These are phyloP conservation scores for Dryadomyces sulphureus DNA, from an alignment of 2,329 filamentous ascomycete species.

Conservation along the genomic window DNA sequence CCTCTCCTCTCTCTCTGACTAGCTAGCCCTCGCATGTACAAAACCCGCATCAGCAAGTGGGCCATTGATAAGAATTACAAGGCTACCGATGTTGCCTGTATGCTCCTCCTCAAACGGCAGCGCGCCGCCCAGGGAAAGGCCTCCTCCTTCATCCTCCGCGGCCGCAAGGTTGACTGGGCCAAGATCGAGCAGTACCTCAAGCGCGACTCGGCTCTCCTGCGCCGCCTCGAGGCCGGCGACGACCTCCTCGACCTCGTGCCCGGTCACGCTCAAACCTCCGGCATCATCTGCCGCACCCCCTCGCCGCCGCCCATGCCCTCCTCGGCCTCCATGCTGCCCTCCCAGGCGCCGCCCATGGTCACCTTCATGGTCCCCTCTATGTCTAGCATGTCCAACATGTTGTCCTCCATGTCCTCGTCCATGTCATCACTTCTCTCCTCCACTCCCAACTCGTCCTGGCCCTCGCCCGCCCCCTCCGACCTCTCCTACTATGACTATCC, in stretches of 20 bases:
- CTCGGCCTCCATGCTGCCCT: not conserved
- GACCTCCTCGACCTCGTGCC: slow-evolving; percentile 8
- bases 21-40: slow-evolving; percentile 19
- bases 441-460: not conserved
- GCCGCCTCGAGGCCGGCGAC: slow-evolving; percentile 9
- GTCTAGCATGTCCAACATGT: not conserved
- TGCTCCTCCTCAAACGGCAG: slow-evolving; percentile 13
- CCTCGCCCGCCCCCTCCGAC: not conserved
- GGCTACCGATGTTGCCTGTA: slow-evolving; percentile 14
- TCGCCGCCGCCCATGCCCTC: slow-evolving; percentile 3
- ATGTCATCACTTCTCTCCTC: not conserved
- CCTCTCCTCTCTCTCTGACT: too few species aligned
- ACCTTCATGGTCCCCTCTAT: not conserved
- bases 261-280: slow-evolving; percentile 6
- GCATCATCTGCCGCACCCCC: slow-evolving; percentile 15
- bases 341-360: not conserved
- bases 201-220: slow-evolving; percentile 13
- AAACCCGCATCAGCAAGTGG: slow-evolving; percentile 19
- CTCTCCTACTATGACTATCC: not conserved
- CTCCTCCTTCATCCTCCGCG: slow-evolving; percentile 14
- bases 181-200: slow-evolving; percentile 16
- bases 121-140: slow-evolving; percentile 14
- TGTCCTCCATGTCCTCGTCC: not conserved
- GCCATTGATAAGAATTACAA: slow-evolving; percentile 19
- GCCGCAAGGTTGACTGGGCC: slow-evolving; percentile 14